Evolutionary conservation across 257 asterid species (phyloP).

Genomic region (Salvia hispanica): DNA sequence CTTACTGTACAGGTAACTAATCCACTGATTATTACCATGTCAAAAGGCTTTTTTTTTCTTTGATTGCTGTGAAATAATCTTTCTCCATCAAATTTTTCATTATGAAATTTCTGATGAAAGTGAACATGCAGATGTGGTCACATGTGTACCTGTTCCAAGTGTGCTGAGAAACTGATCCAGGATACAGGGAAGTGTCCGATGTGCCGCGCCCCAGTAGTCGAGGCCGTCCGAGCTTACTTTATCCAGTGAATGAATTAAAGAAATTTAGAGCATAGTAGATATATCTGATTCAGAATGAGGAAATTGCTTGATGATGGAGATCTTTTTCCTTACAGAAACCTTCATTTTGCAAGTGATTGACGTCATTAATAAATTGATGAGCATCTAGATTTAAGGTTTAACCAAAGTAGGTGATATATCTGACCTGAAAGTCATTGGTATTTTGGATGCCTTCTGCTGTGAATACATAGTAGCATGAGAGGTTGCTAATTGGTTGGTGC

Average conservation of each 20-base stretch:
- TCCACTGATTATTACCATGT: no score
- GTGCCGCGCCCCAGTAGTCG: conserved; percentile 54
- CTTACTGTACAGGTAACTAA: conserved; percentile 71
- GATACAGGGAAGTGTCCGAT: conserved; percentile 53
- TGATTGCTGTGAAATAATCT: not conserved
- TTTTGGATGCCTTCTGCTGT: conserved; percentile 47
- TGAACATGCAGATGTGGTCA: conserved; percentile 71
- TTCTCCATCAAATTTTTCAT: no score
- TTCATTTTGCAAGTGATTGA: no score
- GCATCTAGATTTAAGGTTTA: not conserved
- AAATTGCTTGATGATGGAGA: conserved; percentile 11
- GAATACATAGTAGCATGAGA: conserved; percentile 30
- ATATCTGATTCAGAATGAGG: conserved; percentile 23
- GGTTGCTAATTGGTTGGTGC: conserved; percentile 21
- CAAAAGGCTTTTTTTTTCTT: not conserved
- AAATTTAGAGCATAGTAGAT: not conserved
- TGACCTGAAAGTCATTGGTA: conserved; percentile 41
- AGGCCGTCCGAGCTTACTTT: conserved; percentile 50
- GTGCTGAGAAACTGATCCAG: conserved; percentile 50
- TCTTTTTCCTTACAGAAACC: not conserved
- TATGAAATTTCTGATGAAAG: not conserved
- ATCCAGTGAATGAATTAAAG: conserved; percentile 30
- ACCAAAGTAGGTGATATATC: conserved; percentile 23
- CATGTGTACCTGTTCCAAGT: conserved; percentile 77
- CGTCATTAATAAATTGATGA: no score